A percentile compares a stretch with the other conserved stretches of the same genome.
phyloP scores from a whole-genome alignment of 352 stramenopile species.

The Phytopythium kandeliae region DNA sequence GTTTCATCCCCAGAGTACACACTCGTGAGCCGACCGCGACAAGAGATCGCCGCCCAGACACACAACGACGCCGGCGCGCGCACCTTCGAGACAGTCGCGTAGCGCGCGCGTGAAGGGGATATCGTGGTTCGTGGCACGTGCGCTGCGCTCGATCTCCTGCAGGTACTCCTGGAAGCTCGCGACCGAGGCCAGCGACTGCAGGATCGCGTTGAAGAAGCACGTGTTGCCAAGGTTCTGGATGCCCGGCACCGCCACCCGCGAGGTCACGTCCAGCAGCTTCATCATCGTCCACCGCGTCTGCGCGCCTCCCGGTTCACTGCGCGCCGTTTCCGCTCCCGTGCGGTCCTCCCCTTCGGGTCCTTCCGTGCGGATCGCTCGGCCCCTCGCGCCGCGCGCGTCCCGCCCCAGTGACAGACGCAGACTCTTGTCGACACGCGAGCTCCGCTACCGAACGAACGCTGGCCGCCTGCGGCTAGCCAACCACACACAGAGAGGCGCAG shows the following conservation, averaged over 20 bases:
- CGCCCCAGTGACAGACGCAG: neutral
- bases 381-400: neutral
- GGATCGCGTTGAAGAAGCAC: conserved; percentile 89
- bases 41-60: too few species aligned
- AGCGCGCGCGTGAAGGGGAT: conserved; percentile 64
- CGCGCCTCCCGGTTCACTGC: too few species aligned
- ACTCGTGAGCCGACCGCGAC: too few species aligned
- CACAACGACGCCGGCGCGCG: neutral
- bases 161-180: conserved; percentile 67
- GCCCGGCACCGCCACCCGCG: conserved; percentile 40
- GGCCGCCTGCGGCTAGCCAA: neutral
- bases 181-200: conserved; percentile 77
- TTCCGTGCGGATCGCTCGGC: neutral
- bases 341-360: neutral
- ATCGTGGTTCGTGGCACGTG: conserved; percentile 19
- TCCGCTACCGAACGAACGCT: neutral
- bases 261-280: conserved; percentile 7
- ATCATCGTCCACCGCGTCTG: conserved; percentile 1
- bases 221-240: conserved; percentile 89
- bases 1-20: neutral
- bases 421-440: neutral
- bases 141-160: conserved; percentile 43
- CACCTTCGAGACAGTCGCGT: conserved; percentile 60
- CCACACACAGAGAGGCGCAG: neutral
- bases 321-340: neutral